Evolutionary conservation across 2,329 filamentous ascomycete genomes (phyloP).

Genomic region (Penicillium italicum): DNA sequence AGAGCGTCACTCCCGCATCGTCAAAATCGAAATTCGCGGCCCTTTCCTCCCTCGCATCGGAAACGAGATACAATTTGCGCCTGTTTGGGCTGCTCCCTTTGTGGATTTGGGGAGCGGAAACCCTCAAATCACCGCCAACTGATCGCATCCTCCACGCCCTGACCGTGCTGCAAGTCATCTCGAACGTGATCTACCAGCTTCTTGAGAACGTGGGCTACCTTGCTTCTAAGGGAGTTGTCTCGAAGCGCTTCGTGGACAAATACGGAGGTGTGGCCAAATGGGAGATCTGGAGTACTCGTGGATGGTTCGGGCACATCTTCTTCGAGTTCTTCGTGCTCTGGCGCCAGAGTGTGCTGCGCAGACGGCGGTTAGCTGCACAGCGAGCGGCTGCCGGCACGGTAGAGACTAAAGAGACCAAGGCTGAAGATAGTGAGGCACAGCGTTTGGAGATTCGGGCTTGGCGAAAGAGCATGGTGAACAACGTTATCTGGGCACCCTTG

Average conservation of each 20-base stretch:
- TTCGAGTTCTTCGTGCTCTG: conserved; percentile 69
- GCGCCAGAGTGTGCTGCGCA: conserved; percentile 41
- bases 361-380: conserved; percentile 26
- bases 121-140: conserved; percentile 41
- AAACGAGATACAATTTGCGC: conserved; percentile 49
- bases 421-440: conserved; percentile 31
- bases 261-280: conserved; percentile 56
- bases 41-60: conserved; percentile 47
- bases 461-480: conserved; percentile 61
- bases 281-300: conserved; percentile 69
- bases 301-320: conserved; percentile 75
- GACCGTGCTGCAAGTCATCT: conserved; percentile 64
- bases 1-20: conserved; percentile 20
- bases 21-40: conserved; percentile 51
- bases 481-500: conserved; percentile 74
- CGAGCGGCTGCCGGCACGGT: conserved; percentile 10
- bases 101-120: conserved; percentile 73
- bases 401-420: conserved; percentile 23
- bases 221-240: conserved; percentile 66
- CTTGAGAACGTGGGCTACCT: conserved; percentile 84
- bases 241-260: conserved; percentile 37
- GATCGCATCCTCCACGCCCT: conserved; percentile 52
- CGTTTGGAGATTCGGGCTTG: conserved; percentile 51
- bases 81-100: conserved; percentile 68
- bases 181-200: conserved; percentile 68